Conservation (phyloP, 2,329 filamentous ascomycete species). For the Venturia oleaginea region DNA sequence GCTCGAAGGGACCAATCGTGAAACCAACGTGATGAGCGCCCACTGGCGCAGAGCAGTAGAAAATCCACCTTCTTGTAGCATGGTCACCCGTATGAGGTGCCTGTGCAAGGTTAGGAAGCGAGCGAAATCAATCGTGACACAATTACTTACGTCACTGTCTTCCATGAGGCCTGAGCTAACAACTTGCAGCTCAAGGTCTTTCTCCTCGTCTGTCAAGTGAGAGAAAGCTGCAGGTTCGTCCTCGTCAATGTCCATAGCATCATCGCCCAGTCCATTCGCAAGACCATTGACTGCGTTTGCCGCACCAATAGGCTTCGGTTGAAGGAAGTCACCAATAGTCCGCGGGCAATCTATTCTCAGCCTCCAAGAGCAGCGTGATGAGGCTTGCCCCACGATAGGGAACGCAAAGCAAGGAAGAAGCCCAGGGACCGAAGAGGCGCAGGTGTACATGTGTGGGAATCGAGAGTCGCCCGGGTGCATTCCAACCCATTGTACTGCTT, state of each 20-base stretch:
- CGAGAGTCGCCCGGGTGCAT: constrained; percentile 68
- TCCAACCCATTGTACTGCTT: constrained; percentile 88
- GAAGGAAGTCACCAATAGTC: constrained; percentile 66
- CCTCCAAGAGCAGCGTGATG: constrained; percentile 76
- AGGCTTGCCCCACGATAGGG: constrained; percentile 82
- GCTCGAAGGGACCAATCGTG: constrained; percentile 88
- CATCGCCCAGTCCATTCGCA: constrained; percentile 23
- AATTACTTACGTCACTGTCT: constrained; percentile 51
- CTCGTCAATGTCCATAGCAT: constrained; percentile 24
- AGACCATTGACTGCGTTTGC: constrained; percentile 11
- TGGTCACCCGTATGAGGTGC: neutral
- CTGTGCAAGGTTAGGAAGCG: neutral
- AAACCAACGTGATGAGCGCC: constrained; percentile 88
- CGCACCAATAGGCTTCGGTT: constrained; percentile 2
- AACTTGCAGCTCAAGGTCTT: constrained; percentile 77
- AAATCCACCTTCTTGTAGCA: constrained; percentile 77
- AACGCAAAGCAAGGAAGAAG: constrained; percentile 72
- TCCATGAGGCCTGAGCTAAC: constrained; percentile 84
- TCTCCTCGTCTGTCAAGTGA: constrained; percentile 55
- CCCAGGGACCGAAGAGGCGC: constrained; percentile 68
- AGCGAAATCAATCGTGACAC: constrained; percentile 47
- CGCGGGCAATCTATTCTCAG: constrained; percentile 78
- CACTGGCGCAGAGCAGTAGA: constrained; percentile 64
- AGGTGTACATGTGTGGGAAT: constrained; percentile 88
- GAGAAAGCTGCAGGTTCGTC: neutral